A percentile compares a stretch with the other conserved stretches of the same genome.
Conservation (phyloP, 495 filamentous ascomycete genomes). For the Xylona heveae region DNA sequence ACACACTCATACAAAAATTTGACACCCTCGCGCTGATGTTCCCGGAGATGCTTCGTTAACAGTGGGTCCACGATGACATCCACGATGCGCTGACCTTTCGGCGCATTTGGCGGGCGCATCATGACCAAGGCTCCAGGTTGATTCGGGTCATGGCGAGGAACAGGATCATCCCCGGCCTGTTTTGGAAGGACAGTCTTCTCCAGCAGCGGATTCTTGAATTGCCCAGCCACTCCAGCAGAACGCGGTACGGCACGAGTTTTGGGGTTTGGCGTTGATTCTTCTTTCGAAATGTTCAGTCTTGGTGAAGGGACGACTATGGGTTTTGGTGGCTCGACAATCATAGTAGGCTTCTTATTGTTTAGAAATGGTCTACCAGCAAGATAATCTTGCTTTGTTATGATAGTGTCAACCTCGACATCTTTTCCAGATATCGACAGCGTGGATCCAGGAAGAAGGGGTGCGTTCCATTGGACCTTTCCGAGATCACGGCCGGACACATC, state of each 20-base stretch:
- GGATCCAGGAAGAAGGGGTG: constrained; percentile 35
- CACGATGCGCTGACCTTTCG: constrained; percentile 45
- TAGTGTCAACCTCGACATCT: constrained; percentile 50
- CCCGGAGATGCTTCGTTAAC: constrained; percentile 40
- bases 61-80: constrained; percentile 68
- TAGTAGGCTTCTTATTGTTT: no score
- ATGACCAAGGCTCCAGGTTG: constrained; percentile 45
- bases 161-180: constrained; percentile 20
- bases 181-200: constrained; percentile 27
- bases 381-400: constrained; percentile 41
- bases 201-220: constrained; percentile 41
- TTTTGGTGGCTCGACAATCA: no score
- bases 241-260: no score
- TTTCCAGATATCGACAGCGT: constrained; percentile 46
- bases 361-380: constrained; percentile 10
- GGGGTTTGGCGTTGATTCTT: no score
- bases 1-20: constrained; percentile 69
- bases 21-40: constrained; percentile 60
- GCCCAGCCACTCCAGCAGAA: no score
- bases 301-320: no score
- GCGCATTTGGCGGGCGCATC: constrained; percentile 32
- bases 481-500: constrained; percentile 47
- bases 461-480: constrained; percentile 33
- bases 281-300: no score
- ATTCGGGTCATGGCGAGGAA: constrained; percentile 45